Base-by-base conservation (phyloP, 1,284 basidiomycete species). In the Tilletia caries region DNA sequence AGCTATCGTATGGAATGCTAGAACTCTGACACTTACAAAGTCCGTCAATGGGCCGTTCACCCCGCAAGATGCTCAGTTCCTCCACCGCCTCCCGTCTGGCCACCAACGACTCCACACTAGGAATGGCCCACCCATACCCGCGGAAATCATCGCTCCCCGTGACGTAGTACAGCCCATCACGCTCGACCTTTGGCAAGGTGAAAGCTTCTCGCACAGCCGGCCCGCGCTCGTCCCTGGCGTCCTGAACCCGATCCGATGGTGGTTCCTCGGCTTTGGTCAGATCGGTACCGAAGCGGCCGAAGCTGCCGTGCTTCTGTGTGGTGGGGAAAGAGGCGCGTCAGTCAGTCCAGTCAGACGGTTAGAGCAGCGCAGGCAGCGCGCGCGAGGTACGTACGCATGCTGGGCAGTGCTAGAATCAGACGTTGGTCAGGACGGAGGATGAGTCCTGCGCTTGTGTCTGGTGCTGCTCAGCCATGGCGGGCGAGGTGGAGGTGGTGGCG, bases 271-370 rank as follows among this genome's bases (percentile, higher is more conserved):
- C 48, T n/a, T 50, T 25, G 20, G 23, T 50, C 48, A 13, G 20
- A 6, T 50, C 48, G 23, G 18, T 50, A 18, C 48, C 48, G 48
- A 50, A 50, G 48, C 48, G 48, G 18, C 48, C 48, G 23, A 50
- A 50, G 48, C 48, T 50, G 48, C 48, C 48, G 20, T 50, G 48
- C 48, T 50, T 50, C n/a, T n/a, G n/a, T n/a, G n/a, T n/a, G n/a
- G n/a, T n/a, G n/a, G n/a, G n/a, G n/a, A n/a, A n/a, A n/a, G n/a
- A n/a, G n/a, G n/a, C n/a, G n/a, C n/a, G n/a, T n/a, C n/a, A n/a
- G n/a, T n/a, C n/a, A n/a, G n/a, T n/a, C n/a, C n/a, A n/a, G n/a
- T n/a, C n/a, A n/a, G n/a, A n/a, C n/a, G n/a, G n/a, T n/a, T n/a
- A n/a, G n/a, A n/a, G n/a, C n/a, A n/a, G n/a, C n/a, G n/a, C n/a